Evolutionary conservation across 1,284 basidiomycete species (phyloP).

Genomic region (Ceratobasidium sp.): DNA sequence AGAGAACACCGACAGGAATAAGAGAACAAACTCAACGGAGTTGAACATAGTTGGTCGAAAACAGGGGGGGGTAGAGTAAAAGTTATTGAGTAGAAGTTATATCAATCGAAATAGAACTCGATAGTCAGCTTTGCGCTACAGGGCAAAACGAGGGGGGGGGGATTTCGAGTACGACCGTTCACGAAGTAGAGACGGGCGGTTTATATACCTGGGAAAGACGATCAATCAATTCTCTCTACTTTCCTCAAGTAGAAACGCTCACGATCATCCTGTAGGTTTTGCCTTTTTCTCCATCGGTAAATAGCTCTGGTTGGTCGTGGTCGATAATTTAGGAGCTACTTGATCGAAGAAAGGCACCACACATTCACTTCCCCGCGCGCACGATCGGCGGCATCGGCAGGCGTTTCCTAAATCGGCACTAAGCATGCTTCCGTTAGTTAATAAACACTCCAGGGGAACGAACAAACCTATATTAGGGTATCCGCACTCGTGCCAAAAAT

Average conservation of each 20-base stretch:
- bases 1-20: slow-evolving; percentile 12
- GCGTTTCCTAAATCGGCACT: too few relatives aligned
- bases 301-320: background rate
- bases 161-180: slow-evolving; percentile 5
- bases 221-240: background rate
- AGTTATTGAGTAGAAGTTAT: background rate
- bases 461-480: background rate
- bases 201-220: background rate
- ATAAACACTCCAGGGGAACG: background rate
- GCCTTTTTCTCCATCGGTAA: too few relatives aligned
- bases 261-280: too few relatives aligned
- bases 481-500: background rate
- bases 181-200: background rate
- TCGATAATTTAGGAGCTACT: background rate
- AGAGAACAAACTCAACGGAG: slow-evolving; percentile 1
- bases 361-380: background rate
- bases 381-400: too few relatives aligned
- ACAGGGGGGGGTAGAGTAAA: background rate
- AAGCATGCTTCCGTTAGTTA: background rate
- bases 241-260: background rate
- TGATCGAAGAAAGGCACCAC: background rate
- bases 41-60: slow-evolving; percentile 4
- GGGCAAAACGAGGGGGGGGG: background rate
- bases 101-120: slow-evolving; percentile 3
- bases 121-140: background rate